phyloP scores from a whole-genome alignment of 352 stramenopile genomes.

The Pseudoperonospora humuli region DNA sequence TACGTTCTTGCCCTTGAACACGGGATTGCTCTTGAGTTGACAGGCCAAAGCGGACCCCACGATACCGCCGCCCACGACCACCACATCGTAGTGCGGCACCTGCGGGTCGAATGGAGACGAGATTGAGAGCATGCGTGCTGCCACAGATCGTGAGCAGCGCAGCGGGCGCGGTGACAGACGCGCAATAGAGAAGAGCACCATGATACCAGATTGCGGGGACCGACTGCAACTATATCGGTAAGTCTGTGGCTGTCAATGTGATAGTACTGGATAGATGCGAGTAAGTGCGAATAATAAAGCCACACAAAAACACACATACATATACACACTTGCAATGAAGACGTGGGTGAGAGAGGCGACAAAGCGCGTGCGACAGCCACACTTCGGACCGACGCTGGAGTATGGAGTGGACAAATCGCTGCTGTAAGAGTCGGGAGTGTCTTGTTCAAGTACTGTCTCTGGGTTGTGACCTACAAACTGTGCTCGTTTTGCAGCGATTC shows the following conservation, averaged over 20 bases:
- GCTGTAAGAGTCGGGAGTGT: constrained; percentile 28
- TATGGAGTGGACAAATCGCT: constrained; percentile 48
- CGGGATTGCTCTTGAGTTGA: constrained; percentile 63
- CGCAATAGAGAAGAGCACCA: constrained; percentile 23
- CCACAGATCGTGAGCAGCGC: constrained; percentile 7
- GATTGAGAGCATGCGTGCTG: constrained; percentile 14
- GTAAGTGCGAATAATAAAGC: constrained; percentile 9
- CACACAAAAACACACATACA: no score
- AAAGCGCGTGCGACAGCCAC: constrained; percentile 39
- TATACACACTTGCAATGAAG: constrained; percentile 50
- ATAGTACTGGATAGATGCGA: neutral
- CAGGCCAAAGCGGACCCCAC: constrained; percentile 76
- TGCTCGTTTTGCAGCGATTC: constrained; percentile 34
- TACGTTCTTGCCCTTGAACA: constrained; percentile 77
- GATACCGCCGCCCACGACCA: constrained; percentile 79
- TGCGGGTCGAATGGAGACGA: constrained; percentile 21
- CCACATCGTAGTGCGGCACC: constrained; percentile 62
- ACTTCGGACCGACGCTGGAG: constrained; percentile 43
- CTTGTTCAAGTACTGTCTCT: neutral
- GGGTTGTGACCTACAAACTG: neutral
- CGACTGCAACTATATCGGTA: no score
- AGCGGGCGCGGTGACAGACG: constrained; percentile 20
- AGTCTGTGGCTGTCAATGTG: constrained; percentile 20
- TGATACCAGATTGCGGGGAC: constrained; percentile 2
- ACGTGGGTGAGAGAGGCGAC: constrained; percentile 62